Base-by-base conservation (phyloP, 2,329 filamentous ascomycete genomes). In the Fusarium xylarioides region DNA sequence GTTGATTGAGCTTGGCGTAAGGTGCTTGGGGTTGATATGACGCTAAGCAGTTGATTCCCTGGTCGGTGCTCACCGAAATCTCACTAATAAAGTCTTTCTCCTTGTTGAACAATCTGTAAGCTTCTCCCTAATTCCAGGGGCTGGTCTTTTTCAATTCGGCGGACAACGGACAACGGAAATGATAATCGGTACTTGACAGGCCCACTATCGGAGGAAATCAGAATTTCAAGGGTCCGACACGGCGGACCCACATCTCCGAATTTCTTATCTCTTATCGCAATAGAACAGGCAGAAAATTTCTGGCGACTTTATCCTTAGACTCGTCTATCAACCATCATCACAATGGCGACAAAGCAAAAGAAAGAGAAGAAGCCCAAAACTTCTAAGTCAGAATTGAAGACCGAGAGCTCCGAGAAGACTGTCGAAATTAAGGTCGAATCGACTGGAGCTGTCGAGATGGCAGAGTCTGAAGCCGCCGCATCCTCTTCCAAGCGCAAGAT, bases 401-500 rank as follows among this genome's bases (percentile, higher is more conserved):
- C 60, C 30, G 68, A 70, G 32, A 68, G 70, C 63, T 38, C 60
- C 16, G 66, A 60, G 44, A 67, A 63, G 58, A 14, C 35, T 11
- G 28, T 49, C 53, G 49, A 76, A 49, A 35, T 46, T 32, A 61
- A 70, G 60, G 55, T 46, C 40, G 67, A 71, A 56, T 38, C 66
- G 16, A 59, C 70, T 61, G 52, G 63, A 54, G 63, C 68, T 53
- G 64, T 56, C 49, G 66, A 74, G 30, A 72, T 72, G 54, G 40
- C 63, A 42, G 63, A 68, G 19, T 37, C 68, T 43, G 67, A 76
- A 28, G 68, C 66, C 34, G 56, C 58, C n/a, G 52, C 52, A 7
- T 49, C 68, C 30, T 79, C 79, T 7, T 61, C 74, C 63, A 92
- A 97, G 85, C 92, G 93, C 82, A 96, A 95, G 83, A 85, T 90